Conservation (phyloP, 345 rosid genomes). For the Eutrema yunnanense region DNA sequence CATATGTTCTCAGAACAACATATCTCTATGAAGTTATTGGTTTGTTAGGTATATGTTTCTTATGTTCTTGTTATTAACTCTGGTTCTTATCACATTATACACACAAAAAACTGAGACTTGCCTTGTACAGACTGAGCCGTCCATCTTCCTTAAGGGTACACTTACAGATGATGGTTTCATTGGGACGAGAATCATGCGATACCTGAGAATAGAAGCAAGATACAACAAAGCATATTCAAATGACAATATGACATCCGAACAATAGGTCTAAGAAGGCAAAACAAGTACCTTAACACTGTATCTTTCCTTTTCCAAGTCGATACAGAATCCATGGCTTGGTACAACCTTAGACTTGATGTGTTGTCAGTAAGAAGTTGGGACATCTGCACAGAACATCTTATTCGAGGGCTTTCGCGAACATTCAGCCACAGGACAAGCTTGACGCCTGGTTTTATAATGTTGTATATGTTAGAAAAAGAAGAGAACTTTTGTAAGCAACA, state of each 20-base stretch:
- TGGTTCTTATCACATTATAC: background rate
- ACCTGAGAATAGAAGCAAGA: constrained; percentile 32
- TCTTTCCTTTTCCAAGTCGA: constrained; percentile 39
- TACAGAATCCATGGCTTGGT: constrained; percentile 36
- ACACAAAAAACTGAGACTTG: constrained; percentile 24
- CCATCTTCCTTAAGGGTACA: constrained; percentile 42
- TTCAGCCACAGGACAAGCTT: constrained; percentile 26
- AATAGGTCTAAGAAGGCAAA: constrained; percentile 27
- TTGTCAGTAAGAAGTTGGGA: constrained; percentile 41
- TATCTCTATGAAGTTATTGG: background rate
- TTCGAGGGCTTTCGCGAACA: constrained; percentile 12
- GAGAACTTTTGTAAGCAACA: background rate
- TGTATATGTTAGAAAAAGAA: background rate
- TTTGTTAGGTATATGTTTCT: background rate
- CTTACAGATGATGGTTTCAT: constrained; percentile 45
- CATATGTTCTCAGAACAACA: background rate
- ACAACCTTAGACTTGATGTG: constrained; percentile 30
- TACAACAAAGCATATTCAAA: background rate
- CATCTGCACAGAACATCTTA: constrained; percentile 33
- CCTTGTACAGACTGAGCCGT: constrained; percentile 49
- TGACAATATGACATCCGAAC: constrained; percentile 3
- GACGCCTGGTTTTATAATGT: background rate
- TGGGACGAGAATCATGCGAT: constrained; percentile 29
- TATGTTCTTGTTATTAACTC: background rate
- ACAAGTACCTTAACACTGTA: constrained; percentile 51